A percentile compares a stretch with the other conserved stretches of the same genome.
These are phyloP conservation scores for Alternaria metachromatica DNA, from an alignment of 2,329 filamentous ascomycete genomes.

Conservation along the genomic window DNA sequence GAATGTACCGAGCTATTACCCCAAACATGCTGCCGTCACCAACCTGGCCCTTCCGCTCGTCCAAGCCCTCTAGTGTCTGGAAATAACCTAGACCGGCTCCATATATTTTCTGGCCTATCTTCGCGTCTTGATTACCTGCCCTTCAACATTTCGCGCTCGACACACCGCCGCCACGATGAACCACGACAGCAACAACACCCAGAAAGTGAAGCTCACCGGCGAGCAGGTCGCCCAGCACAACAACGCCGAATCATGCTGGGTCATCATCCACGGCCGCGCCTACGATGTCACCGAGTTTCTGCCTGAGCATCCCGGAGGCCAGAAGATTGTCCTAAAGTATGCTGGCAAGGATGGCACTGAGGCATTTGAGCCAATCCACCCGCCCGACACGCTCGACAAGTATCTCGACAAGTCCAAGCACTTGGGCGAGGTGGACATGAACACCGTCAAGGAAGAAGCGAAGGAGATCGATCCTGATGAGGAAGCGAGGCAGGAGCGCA, in stretches of 20 bases:
- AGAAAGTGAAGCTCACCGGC: slow-evolving; percentile 54
- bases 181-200: slow-evolving; percentile 51
- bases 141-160: neutral
- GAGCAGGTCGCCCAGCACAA: slow-evolving; percentile 72
- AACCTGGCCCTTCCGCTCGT: slow-evolving; percentile 37
- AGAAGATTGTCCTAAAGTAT: slow-evolving; percentile 95
- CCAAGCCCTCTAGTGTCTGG: slow-evolving; percentile 26
- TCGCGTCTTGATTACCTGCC: slow-evolving; percentile 4
- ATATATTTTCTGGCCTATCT: slow-evolving; percentile 13
- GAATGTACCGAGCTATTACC: slow-evolving; percentile 40
- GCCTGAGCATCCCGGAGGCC: slow-evolving; percentile 68
- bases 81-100: slow-evolving; percentile 21
- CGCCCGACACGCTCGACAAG: slow-evolving; percentile 54
- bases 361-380: slow-evolving; percentile 62
- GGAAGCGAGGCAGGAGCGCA: slow-evolving; percentile 73
- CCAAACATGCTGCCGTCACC: slow-evolving; percentile 35
- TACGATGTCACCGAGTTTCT: slow-evolving; percentile 73
- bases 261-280: slow-evolving; percentile 71
- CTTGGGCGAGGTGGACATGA: slow-evolving; percentile 49
- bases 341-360: slow-evolving; percentile 49
- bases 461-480: slow-evolving; percentile 65
- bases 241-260: slow-evolving; percentile 78
- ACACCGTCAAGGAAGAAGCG: slow-evolving; percentile 43
- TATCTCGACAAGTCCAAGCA: slow-evolving; percentile 53
- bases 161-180: slow-evolving; percentile 49